Base-by-base conservation (phyloP, 495 filamentous ascomycete genomes). In the Lasiosphaeriaceae sp. region DNA sequence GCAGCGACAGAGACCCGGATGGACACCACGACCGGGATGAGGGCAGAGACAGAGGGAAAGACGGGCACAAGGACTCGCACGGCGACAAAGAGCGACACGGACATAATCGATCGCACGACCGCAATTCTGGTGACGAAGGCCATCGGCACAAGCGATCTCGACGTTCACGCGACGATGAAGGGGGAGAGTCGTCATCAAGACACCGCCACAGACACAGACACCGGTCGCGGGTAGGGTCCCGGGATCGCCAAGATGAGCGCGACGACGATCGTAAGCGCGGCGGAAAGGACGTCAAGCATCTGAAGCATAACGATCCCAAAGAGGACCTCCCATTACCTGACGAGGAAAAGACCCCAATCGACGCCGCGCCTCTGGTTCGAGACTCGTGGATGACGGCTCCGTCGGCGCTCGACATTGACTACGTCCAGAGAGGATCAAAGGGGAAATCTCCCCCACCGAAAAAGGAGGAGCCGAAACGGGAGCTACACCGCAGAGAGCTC, bases 381-480 rank as follows among this genome's bases (percentile, higher is more conserved):
- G 95, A 97, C 72, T 82, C 88, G 4, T 98, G 94, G 94, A 98
- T 98, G 95, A 83, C 92, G 60, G 86, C 85, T 2, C 92, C 94
- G 0, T 88, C 87, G 6, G 84, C 83, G 0, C 68, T 92, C 17
- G 90, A 92, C 49, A 78, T 97, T 53, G 91, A 96, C 60, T 96
- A 94, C 67, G 86, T 89, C 31, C 88, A 93, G 47, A 83, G 84
- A 55, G 83, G 80, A 5, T 70, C 73, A 2, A 81, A 81, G 54
- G 60, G 67, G 8, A 78, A 83, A 57, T 67, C 69, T 12, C 74
- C 71, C 2, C 71, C 73, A 22, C 77, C 82, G 47, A 76, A 85
- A 9, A 79, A 81, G 50, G 82, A 86, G 8, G 86, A 88, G 54
- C 87, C 86, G 26, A 83, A 87, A 57, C 83, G 92, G 19, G 87